These are phyloP conservation scores for Fusarium nelsonii DNA, from an alignment of 2,329 filamentous ascomycete genomes.

Conservation along the genomic window DNA sequence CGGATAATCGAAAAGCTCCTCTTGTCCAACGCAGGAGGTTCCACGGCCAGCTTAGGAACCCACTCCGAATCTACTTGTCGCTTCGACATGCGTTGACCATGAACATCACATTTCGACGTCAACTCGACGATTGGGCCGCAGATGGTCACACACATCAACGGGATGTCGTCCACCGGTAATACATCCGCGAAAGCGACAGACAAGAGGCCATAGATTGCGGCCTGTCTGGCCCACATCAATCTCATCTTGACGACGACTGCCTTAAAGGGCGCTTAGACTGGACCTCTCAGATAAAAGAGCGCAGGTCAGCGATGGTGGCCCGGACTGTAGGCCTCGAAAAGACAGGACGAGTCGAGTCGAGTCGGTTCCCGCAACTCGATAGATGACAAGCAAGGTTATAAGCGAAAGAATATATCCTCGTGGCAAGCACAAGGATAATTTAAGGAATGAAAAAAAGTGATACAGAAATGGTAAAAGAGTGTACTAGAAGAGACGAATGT, in stretches of 20 bases:
- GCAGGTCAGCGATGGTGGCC: conserved; percentile 26
- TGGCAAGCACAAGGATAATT: conserved; percentile 26
- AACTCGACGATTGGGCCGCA: conserved; percentile 60
- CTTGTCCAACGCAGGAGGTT: conserved; percentile 34
- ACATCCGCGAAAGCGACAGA: conserved; percentile 49
- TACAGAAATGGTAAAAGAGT: conserved; percentile 31
- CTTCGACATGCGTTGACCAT: conserved; percentile 47
- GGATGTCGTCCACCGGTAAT: conserved; percentile 54
- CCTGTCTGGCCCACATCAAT: conserved; percentile 40
- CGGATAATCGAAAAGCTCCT: conserved; percentile 50
- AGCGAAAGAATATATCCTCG: conserved; percentile 27
- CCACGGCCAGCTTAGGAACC: conserved; percentile 42
- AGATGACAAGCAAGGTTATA: conserved; percentile 27
- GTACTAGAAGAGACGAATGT: conserved; percentile 25
- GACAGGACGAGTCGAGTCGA: conserved; percentile 16
- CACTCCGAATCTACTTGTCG: conserved; percentile 36
- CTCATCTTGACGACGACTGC: conserved; percentile 46
- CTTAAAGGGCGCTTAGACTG: conserved; percentile 1
- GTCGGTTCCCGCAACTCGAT: conserved; percentile 14
- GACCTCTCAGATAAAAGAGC: not conserved
- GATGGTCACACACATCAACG: conserved; percentile 56
- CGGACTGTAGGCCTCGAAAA: conserved; percentile 18
- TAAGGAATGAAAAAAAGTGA: conserved; percentile 26
- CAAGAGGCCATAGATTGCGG: conserved; percentile 49
- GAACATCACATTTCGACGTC: conserved; percentile 53